Base-by-base conservation (phyloP, 192 early-diverging fungal species). In the Rhizophagus sp. region DNA sequence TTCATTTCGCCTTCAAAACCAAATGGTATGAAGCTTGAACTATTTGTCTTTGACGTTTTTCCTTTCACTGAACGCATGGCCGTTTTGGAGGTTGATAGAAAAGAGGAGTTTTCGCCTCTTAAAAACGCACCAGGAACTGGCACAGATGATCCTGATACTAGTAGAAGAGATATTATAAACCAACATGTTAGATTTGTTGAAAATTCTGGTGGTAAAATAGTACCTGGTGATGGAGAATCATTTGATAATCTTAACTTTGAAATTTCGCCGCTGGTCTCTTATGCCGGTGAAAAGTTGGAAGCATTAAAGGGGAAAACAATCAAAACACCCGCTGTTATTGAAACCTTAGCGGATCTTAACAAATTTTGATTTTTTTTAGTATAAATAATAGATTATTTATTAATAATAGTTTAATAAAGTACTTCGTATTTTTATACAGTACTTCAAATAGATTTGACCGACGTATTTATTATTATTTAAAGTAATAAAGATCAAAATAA, bases 31-130 rank as follows among this genome's bases (percentile, higher is more conserved):
- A 99, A 99, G 87, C 90, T 99, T 17, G 98, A 99, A 88, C 90
- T 96, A 81, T 99, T 99, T 86, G 97, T 99, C 62, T 99, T 99
- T 93, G 98, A 99, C 84, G 97, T 99, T 13, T 96, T 99, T 85
- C 97, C 98, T 33, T 96, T 92, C 80, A 92, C 93, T 34, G 84
- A 97, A 76, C 80, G 87, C 57, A 89, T 99, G 89, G 95, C 97
- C 39, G 96, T 98, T 47, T 89, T 99, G 62, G 97, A 99, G 83
- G 93, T 94, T 52, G 92, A 93, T 68, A 93, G 98, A 70, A 90
- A 89, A 47, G 98, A 99, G 72, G 97, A 99, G 88, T 99, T 99
- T 81, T 96, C 95, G 24, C 98, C 98, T 24, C 86, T 99, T 68
- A 99, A 99, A 91, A 99, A 99, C 82, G 97, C 95, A 11, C 96